Conservation (phyloP, 1,139 yeast species). For the Pichia sp. region DNA sequence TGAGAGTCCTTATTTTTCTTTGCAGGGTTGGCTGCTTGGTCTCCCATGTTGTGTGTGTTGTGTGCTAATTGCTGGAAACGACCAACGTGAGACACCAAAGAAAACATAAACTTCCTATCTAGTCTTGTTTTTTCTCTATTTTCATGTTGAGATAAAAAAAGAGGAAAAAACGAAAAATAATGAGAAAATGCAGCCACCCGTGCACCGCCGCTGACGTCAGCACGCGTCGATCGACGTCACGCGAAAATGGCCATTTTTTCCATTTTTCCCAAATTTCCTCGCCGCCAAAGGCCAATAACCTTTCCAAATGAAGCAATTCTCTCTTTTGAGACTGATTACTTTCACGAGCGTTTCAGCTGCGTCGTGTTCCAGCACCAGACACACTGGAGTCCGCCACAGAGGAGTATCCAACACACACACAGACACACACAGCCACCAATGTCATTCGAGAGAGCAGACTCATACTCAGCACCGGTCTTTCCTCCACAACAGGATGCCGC, state of each 20-base stretch:
- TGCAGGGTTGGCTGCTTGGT: no score
- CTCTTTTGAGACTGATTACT: not conserved
- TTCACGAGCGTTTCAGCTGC: no score
- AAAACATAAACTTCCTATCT: not conserved
- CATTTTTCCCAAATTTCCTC: no score
- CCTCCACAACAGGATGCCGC: conserved; percentile 67
- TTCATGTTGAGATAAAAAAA: not conserved
- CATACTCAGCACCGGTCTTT: conserved; percentile 80
- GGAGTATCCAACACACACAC: no score
- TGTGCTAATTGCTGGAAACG: no score
- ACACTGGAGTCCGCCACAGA: no score
- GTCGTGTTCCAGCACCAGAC: no score
- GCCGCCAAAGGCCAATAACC: not conserved
- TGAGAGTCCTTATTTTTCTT: no score
- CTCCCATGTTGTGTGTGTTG: no score
- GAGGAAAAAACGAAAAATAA: not conserved
- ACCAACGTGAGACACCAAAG: no score
- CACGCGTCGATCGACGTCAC: conserved; percentile 8
- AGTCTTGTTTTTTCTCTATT: not conserved
- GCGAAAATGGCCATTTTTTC: not conserved
- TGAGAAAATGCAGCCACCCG: not conserved
- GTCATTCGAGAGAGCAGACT: conserved; percentile 82
- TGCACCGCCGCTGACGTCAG: not conserved
- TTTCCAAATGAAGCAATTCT: not conserved
- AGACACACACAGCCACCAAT: no score